Evolutionary conservation across 2,329 filamentous ascomycete genomes (phyloP), one percentile per base, ranked within the genome.

Genomic region (Diaporthe batatas): DNA sequence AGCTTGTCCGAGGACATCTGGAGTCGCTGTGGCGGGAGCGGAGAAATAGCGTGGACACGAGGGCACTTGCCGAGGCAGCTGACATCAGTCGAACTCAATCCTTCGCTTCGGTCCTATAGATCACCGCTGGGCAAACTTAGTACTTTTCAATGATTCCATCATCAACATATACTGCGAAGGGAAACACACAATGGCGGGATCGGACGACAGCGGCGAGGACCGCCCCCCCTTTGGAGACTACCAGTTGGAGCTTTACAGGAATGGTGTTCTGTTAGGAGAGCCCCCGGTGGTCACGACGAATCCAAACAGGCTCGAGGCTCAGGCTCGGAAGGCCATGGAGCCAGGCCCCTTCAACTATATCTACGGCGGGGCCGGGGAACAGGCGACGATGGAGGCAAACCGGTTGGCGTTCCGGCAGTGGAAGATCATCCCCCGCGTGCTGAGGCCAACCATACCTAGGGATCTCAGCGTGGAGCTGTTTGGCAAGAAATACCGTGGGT

Each of bases 361-460:
- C 32, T 83, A 86, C 21, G 90, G 90, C n/a, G 89, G 89, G 8
- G 90, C 90, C 0, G 89, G 90, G 2, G 89, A 91, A 76, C 84
- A 86, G 49, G 84, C 88, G 2, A 92, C 91, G 0, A 88, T 90
- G 84, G 86, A 88, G 67, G 88, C 88, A 55, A 91, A 91, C 76
- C 84, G 86, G 10, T 81, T 88, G 25, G 89, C 89, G 0, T 91
- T 92, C 75, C 81, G 85, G 53, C 85, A 87, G 73, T 85, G 83
- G 79, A 82, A 83, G 71, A 85, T 90, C 1, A 82, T 90, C 12
- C 88, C 88, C 0, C 83, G 86, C 11, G 86, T 90, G 80, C 80
- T 90, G 77, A 79, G 81, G 67, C 81, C 84, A 1, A 84, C 81
- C 6, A 77, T 79, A 32, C 83, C 81, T 39, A 82, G 89, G 10